Base-by-base conservation (phyloP, 495 filamentous ascomycete genomes). In the Pyronema domesticum region DNA sequence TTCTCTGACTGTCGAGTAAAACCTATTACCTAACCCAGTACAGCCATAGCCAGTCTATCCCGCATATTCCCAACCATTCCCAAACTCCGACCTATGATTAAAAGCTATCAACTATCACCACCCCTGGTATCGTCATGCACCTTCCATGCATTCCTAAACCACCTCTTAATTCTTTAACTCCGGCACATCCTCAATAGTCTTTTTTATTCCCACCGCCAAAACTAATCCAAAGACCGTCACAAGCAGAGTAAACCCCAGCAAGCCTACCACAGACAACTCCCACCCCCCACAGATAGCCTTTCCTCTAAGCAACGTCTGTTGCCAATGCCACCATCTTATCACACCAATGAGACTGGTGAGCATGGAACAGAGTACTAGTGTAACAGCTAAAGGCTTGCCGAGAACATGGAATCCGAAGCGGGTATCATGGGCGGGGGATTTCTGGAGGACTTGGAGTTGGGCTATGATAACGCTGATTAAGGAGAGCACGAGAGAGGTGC, bases 371-470 rank as follows among this genome's bases (percentile, higher is more conserved):
- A 63, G 64, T 49, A 82, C 73, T 57, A 79, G 81, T 36, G 73
- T 60, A 8, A 73, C 70, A 0, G 81, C 71, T 13, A 89, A 68
- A 5, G 83, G 85, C 48, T 79, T 79, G 18, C 79, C 80, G 47
- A 88, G 68, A 30, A 74, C 62, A 57, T 74, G 76, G 68, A 78
- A 87, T 18, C 76, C 75, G 36, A 86, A 70, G 0, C 57, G 58
- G 4, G 61, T 36, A 13, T 71, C 65, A 8, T 68, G 68, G 11
- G 58, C 59, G 10, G 67, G 53, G 6, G 65, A 50, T 59, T 75
- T 74, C 59, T 85, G 80, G 3, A 89, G 73, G 51, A 78, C 72
- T 61, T 81, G 83, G 6, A 87, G 74, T 62, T 89, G 83, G 0
- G 83, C 77, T 37, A 82, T 71, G 19, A 80, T 60, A 6, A 80